Evolutionary conservation across 2,329 filamentous ascomycete species (phyloP).

Genomic region (Cladosporium sp.): DNA sequence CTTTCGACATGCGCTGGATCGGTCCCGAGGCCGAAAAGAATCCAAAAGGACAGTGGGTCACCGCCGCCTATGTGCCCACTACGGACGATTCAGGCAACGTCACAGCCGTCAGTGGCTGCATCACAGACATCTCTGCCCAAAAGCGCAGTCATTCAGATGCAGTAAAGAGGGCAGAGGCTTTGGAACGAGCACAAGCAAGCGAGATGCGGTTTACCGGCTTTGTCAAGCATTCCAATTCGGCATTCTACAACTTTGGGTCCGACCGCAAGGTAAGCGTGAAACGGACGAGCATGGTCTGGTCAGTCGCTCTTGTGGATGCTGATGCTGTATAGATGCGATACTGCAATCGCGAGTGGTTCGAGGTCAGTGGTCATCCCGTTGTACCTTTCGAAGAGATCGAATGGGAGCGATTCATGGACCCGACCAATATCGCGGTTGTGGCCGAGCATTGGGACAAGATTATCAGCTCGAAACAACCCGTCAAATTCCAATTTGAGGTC

Average conservation of each 20-base stretch:
- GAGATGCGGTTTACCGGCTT: slow-evolving; percentile 26
- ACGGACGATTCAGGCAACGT: slow-evolving; percentile 17
- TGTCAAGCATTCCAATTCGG: slow-evolving; percentile 29
- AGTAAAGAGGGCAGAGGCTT: slow-evolving; percentile 35
- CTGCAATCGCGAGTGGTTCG: slow-evolving; percentile 45
- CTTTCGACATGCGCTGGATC: neutral
- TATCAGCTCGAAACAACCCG: slow-evolving; percentile 22
- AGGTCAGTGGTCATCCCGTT: slow-evolving; percentile 43
- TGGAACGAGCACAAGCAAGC: slow-evolving; percentile 39
- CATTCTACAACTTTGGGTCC: neutral
- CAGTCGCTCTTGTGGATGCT: neutral
- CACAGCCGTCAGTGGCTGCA: slow-evolving; percentile 21
- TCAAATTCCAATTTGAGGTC: slow-evolving; percentile 41
- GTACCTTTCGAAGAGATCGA: slow-evolving; percentile 39
- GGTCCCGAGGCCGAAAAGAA: slow-evolving; percentile 15
- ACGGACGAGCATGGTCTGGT: neutral
- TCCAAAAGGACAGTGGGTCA: slow-evolving; percentile 20
- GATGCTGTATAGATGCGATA: slow-evolving; percentile 33
- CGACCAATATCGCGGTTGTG: slow-evolving; percentile 11
- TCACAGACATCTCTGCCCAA: slow-evolving; percentile 24
- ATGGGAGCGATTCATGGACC: slow-evolving; percentile 33
- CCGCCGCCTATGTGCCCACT: slow-evolving; percentile 20
- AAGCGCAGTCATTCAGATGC: slow-evolving; percentile 32
- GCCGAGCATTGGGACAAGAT: slow-evolving; percentile 9
- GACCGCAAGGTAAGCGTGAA: neutral